Percentiles rank a stretch among this genome's conserved stretches.
phyloP scores from a whole-genome alignment of 2,329 filamentous ascomycete genomes.

The Pseudogymnoascus sp. region DNA sequence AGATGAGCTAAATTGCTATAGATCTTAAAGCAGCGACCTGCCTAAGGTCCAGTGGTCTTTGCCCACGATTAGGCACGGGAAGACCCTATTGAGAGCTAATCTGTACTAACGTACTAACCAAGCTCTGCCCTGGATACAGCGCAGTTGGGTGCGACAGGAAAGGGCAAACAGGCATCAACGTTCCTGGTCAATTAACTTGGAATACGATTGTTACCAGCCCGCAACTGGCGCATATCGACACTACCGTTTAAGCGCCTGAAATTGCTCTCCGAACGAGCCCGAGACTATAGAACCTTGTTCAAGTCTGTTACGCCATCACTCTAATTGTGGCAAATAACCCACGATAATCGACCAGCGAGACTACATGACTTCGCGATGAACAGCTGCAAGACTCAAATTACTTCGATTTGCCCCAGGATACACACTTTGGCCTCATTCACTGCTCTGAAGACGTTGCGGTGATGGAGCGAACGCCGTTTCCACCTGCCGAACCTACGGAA shows the following conservation, averaged over 20 bases:
- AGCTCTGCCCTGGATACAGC: constrained; percentile 3
- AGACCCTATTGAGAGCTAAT: constrained; percentile 5
- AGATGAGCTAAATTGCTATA: neutral
- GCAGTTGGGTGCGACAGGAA: neutral
- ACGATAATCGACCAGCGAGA: neutral
- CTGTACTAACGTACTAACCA: neutral
- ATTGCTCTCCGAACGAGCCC: neutral
- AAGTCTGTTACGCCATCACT: constrained; percentile 6
- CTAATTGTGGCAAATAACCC: neutral
- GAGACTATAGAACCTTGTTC: neutral
- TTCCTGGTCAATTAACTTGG: neutral
- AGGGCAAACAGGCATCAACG: neutral
- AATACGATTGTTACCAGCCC: neutral
- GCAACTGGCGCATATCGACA: neutral
- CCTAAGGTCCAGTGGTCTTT: neutral
- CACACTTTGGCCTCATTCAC: neutral
- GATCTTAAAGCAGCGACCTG: neutral
- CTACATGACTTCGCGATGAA: neutral
- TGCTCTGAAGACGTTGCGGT: neutral
- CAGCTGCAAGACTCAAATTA: neutral
- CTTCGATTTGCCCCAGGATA: neutral
- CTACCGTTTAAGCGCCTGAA: neutral
- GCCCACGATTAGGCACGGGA: constrained; percentile 2
- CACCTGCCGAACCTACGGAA: constrained; percentile 1
- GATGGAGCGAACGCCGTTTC: constrained; percentile 2